Base-by-base conservation (phyloP, 306 rosid genomes). In the Sphenostylis stenocarpa region DNA sequence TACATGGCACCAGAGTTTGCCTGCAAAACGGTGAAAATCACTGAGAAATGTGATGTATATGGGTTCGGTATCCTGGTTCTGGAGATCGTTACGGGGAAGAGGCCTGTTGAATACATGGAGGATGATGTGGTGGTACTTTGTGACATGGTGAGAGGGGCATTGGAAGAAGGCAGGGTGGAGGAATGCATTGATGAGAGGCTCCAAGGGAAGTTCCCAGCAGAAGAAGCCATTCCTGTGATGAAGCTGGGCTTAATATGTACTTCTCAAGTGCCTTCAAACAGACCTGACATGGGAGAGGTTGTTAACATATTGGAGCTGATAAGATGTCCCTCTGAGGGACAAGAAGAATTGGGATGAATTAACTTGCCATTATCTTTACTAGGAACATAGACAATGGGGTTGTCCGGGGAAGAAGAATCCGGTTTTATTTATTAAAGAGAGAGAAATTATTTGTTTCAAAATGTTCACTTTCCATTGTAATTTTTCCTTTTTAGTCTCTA, bases 1-100 rank as follows among this genome's bases (percentile, higher is more conserved):
- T 92, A 96, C 90, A 92, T 92, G 99, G 99, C 99, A 4, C 99
- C 99, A 0, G 99, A 96, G 76, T 96, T 96, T 45, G 98, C 98
- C 52, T 96, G 99, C 91, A 91, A 82, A 29, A 92, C 99, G 0
- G 98, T 96, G 33, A 96, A 96, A 85, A 92, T 96, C 73, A 96
- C 99, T 0, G 99, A 96, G 85, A 96, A 96, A 70, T 92, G 98
- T 9, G 99, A 96, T 72, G 88, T 96, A 5, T 96, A 96, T 10
- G 99, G 98, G 26, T 96, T 96, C 33, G 99, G 99, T 21, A 87
- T 92, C 24, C 81, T 96, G 87, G 81, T 96, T 48, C 82, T 96
- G 81, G 99, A 96, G 86, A 90, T 89, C 10, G 94, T 96, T 17
- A 92, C 99, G 0, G 99, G 99, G 64, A 96, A 92, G 87, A 88